Evolutionary conservation across 2,329 filamentous ascomycete genomes (phyloP).

Genomic region (Trichophyton equinum): DNA sequence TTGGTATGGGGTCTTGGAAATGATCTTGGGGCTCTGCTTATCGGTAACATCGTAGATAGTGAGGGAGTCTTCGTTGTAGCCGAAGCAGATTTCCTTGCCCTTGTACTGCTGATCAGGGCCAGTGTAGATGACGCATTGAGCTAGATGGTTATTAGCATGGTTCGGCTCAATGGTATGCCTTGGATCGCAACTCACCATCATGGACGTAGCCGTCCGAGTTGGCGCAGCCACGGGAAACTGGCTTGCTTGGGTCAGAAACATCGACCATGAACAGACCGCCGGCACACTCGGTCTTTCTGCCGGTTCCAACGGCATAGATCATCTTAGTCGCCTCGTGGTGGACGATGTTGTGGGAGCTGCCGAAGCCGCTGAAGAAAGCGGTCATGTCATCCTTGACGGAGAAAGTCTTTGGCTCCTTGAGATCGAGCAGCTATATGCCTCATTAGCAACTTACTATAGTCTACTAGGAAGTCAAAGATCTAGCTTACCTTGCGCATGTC

Average conservation of each 20-base stretch:
- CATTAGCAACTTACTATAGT: background rate
- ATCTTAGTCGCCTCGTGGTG: constrained; percentile 34
- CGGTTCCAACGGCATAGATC: constrained; percentile 36
- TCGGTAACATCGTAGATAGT: constrained; percentile 17
- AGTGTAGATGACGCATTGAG: constrained; percentile 46
- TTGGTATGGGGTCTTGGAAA: constrained; percentile 44
- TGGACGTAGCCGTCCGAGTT: constrained; percentile 48
- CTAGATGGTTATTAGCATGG: background rate
- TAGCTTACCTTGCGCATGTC: constrained; percentile 41
- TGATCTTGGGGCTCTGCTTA: constrained; percentile 25
- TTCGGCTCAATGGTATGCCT: too few relatives aligned
- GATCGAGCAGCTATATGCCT: constrained; percentile 36
- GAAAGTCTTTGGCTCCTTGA: constrained; percentile 32
- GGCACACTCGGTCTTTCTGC: constrained; percentile 36
- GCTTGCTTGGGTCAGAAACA: constrained; percentile 41
- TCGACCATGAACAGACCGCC: constrained; percentile 49
- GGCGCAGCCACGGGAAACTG: constrained; percentile 43
- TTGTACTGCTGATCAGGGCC: constrained; percentile 40
- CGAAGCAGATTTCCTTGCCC: constrained; percentile 44
- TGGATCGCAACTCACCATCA: constrained; percentile 28
- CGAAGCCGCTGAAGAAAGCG: constrained; percentile 30
- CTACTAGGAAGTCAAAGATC: background rate
- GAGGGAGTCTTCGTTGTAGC: constrained; percentile 37
- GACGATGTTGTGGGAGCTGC: constrained; percentile 43
- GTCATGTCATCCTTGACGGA: constrained; percentile 32